Evolutionary conservation across 139 green algal genomes (phyloP).

Genomic region (Closterium sp.): DNA sequence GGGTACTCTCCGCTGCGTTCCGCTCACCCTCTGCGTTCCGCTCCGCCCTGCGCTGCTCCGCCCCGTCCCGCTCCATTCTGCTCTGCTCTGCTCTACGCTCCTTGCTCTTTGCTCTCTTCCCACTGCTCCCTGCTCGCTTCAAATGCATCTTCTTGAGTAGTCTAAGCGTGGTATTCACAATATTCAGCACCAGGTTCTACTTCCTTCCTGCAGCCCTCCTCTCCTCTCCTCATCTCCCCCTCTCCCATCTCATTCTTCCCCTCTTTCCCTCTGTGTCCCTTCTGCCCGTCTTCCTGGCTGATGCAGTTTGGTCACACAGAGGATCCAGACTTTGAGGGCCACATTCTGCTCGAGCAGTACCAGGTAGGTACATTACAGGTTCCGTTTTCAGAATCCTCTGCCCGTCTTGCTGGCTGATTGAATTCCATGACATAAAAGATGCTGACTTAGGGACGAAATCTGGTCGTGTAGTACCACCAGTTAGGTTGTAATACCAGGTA

Average conservation of each 20-base stretch:
- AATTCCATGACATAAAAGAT: not conserved
- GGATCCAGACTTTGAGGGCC: constrained; percentile 55
- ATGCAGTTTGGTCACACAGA: constrained; percentile 41
- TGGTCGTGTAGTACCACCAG: not conserved
- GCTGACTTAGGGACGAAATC: not conserved
- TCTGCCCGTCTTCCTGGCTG: not conserved
- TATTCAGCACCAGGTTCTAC: not conserved
- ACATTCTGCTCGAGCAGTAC: constrained; percentile 56
- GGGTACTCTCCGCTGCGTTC: not conserved
- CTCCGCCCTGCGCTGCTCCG: not conserved
- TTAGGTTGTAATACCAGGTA: not conserved
- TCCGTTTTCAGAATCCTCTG: too few species aligned
- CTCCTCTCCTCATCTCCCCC: too few species aligned
- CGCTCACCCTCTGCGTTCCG: not conserved
- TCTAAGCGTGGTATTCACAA: not conserved
- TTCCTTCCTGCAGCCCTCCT: too few species aligned
- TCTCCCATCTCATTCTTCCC: not conserved
- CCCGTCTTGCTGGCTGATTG: not conserved
- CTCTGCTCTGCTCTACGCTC: not conserved
- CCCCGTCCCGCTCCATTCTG: not conserved
- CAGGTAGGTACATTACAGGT: constrained; percentile 12
- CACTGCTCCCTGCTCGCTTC: not conserved
- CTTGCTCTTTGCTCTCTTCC: not conserved
- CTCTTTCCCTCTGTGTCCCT: not conserved
- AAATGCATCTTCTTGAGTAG: too few species aligned